phyloP scores from a whole-genome alignment of 2,329 filamentous ascomycete genomes.

The Aspergillus cejpii region DNA sequence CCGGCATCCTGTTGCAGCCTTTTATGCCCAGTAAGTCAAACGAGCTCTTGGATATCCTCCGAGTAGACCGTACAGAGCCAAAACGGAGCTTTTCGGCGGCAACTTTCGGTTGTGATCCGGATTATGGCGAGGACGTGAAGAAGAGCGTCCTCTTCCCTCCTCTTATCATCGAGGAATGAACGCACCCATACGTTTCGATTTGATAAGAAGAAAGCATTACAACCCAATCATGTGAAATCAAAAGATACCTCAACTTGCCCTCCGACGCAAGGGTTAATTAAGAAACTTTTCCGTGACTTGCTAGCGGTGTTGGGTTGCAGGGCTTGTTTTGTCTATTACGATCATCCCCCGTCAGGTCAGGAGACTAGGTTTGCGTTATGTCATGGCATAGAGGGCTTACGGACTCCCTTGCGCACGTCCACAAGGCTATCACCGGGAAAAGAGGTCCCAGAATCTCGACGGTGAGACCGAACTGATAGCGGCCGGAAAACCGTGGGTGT shows the following conservation, averaged over 20 bases:
- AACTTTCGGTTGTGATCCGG: conserved; percentile 55
- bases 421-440: conserved; percentile 31
- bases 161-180: conserved; percentile 36
- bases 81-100: conserved; percentile 60
- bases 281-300: conserved; percentile 18
- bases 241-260: conserved; percentile 19
- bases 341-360: conserved; percentile 1
- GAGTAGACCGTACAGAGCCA: conserved; percentile 51
- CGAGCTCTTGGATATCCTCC: conserved; percentile 67
- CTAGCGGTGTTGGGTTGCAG: conserved; percentile 17
- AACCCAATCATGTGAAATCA: conserved; percentile 19
- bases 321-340: conserved; percentile 10
- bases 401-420: conserved; percentile 16
- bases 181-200: conserved; percentile 16
- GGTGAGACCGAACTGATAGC: conserved; percentile 18
- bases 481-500: conserved; percentile 28
- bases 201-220: conserved; percentile 23
- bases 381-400: conserved; percentile 18
- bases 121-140: conserved; percentile 57
- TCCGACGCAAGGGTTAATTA: conserved; percentile 13
- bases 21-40: conserved; percentile 77
- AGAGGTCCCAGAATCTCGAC: conserved; percentile 18
- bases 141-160: conserved; percentile 50
- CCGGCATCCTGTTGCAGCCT: conserved; percentile 79
- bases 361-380: conserved; percentile 19